Base-by-base conservation (phyloP, 2,329 filamentous ascomycete genomes). In the Pestalotiopsis sp. region DNA sequence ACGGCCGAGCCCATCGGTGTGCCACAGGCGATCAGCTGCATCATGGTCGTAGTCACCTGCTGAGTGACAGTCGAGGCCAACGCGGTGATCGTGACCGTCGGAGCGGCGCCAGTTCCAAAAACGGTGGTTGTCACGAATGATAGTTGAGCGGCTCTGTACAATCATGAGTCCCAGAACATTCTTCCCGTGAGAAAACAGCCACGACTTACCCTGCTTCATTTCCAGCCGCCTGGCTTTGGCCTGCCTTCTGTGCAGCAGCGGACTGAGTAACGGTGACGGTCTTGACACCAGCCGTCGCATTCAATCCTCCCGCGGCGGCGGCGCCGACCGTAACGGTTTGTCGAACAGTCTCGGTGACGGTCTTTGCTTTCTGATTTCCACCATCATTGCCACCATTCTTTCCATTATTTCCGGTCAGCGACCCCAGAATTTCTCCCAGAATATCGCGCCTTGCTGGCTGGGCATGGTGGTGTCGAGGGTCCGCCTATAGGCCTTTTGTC, bases 121-220 rank as follows among this genome's bases (percentile, higher is more conserved):
- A 81, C 74, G 4, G 79, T 82, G 7, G 73, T 77, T 20, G 80
- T 81, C n/a, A 81, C 70, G 72, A 81, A 78, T 4, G 80, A 79
- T 12, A 80, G 71, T 71, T 80, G 78, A 14, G 71, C 71, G 25
- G 56, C 69, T 36, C 69, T 70, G n/a, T 20, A 36, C 13, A 23
- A 31, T 66, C 72, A 69, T 73, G 72, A 66, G 52, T 49, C 31
- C 52, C 59, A 69, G 11, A 12, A 27, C 36, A 39, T 45, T 64
- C 25, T 20, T 39, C 39, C 20, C 58, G 39, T 36, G 31, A 36
- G n/a, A 59, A 13, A 13, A 7, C 45, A 23, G n/a, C 20, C 9
- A 11, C 52, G 14, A 69, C 61, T 64, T 61, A 69, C 65, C 49
- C 67, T 62, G 11, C 59, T 27, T 56, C 5, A 36, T 59, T 39